Conservation (phyloP, 805 yeast species). For the Tetrapisispora arboricola region DNA sequence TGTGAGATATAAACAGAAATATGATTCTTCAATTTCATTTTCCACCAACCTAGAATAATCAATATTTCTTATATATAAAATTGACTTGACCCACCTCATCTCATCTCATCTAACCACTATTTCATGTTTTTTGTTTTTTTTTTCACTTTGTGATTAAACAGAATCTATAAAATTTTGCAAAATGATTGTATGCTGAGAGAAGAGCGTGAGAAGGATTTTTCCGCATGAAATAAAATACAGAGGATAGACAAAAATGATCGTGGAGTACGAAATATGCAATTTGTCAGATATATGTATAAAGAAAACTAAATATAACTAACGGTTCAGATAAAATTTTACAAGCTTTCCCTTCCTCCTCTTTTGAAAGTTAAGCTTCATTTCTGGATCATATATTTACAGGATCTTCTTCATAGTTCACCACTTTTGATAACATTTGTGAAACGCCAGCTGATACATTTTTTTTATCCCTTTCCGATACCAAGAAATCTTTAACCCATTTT, state of each 20-base stretch:
- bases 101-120: background rate
- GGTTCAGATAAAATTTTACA: no score
- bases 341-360: no score
- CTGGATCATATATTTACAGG: constrained; percentile 19
- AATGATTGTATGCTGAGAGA: background rate
- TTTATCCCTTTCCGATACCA: constrained; percentile 6
- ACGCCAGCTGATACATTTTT: background rate
- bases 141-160: background rate
- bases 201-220: background rate
- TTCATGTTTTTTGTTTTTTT: no score
- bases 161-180: background rate
- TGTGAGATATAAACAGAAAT: no score
- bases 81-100: background rate
- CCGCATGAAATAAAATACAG: background rate
- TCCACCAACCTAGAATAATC: background rate
- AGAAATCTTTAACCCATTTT: constrained; percentile 29
- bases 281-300: no score
- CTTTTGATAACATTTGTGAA: constrained; percentile 10
- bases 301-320: no score
- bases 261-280: background rate
- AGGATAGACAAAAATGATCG: background rate
- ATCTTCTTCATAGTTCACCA: constrained; percentile 17
- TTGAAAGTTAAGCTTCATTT: background rate
- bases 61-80: background rate
- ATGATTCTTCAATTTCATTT: no score